Base-by-base conservation (phyloP, 129 eudicot species). In the Gnaphalium uliginosum region DNA sequence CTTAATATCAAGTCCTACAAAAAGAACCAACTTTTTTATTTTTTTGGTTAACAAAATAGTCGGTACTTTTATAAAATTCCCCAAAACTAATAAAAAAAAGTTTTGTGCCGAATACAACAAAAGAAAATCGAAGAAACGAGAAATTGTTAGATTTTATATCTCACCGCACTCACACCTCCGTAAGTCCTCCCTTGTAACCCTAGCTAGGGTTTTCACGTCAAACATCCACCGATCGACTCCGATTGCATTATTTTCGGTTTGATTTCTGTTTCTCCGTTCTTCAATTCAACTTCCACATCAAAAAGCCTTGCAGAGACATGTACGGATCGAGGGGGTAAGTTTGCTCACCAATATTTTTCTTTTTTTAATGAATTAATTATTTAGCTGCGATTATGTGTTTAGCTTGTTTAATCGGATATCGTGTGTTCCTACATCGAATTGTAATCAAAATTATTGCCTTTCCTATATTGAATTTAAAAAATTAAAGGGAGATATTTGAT, bases 251-350 rank as follows among this genome's bases (percentile, higher is more conserved):
- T 9, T 29, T 46, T 46, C 53, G 18, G 18, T 46, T 46, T 14
- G 13, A 43, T 56, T 57, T 58, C 48, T 30, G 30, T 60, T 25
- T 8, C 25, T 25, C 7, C 46, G 29, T 60, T 78, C 21, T 37
- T 72, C 78, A 63, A 53, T 78, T 71, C 71, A 71, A 29, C 50
- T 58, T 48, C 57, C 76, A 30, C 59, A 46, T 66, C 80, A 23
- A n/a, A 66, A n/a, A 53, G 35, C 66, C 15, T 25, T n/a, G 3
- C n/a, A 66, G 68, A 78, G 57, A 19, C 79, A 72, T 79, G 83
- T 79, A 79, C 83, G 83, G 83, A 73, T 79, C 75, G 17, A 65
- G 83, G 29, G 83, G 83, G 83, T 80, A 80, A 66, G 83, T 56
- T 80, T 58, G 59, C 75, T 66, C 10, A 66, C 27, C 70, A 80